Conservation (phyloP, 116 monocot species). For the Trichopus zeylanicus region DNA sequence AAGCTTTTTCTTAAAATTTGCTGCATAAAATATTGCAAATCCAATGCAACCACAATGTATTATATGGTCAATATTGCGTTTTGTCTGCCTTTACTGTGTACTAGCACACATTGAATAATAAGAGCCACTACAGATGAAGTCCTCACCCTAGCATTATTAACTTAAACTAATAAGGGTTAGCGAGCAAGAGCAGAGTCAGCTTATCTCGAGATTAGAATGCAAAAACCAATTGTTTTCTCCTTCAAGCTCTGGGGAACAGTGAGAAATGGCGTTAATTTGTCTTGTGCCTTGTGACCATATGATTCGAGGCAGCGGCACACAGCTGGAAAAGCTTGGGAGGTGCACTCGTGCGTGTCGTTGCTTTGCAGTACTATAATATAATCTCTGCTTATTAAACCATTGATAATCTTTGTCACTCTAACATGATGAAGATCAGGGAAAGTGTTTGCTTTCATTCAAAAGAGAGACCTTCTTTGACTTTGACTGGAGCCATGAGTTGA, state of each 20-base stretch:
- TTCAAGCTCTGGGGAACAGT: background rate
- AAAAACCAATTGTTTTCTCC: slow-evolving; percentile 2
- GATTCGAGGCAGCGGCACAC: slow-evolving; percentile 3
- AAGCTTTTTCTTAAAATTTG: too few species aligned
- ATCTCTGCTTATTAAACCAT: slow-evolving; percentile 13
- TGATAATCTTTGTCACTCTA: slow-evolving; percentile 35
- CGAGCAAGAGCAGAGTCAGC: slow-evolving; percentile 9
- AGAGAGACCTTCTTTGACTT: slow-evolving; percentile 19
- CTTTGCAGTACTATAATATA: slow-evolving; percentile 4
- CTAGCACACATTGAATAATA: too few species aligned
- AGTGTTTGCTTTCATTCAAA: slow-evolving; percentile 4
- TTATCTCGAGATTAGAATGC: slow-evolving; percentile 23
- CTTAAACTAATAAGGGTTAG: too few species aligned
- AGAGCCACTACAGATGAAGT: too few species aligned
- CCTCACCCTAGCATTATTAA: too few species aligned
- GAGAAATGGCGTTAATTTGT: background rate
- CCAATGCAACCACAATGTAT: slow-evolving; percentile 6
- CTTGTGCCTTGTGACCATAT: slow-evolving; percentile 12
- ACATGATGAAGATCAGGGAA: slow-evolving; percentile 24
- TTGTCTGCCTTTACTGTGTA: background rate
- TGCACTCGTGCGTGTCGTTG: slow-evolving; percentile 29
- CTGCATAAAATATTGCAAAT: slow-evolving; percentile 1
- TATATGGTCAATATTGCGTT: background rate
- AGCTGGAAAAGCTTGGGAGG: slow-evolving; percentile 36
- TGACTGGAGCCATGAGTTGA: slow-evolving; percentile 32